These are phyloP conservation scores for Harringtonia lauricola DNA, from an alignment of 2,329 filamentous ascomycete species.

Conservation along the genomic window DNA sequence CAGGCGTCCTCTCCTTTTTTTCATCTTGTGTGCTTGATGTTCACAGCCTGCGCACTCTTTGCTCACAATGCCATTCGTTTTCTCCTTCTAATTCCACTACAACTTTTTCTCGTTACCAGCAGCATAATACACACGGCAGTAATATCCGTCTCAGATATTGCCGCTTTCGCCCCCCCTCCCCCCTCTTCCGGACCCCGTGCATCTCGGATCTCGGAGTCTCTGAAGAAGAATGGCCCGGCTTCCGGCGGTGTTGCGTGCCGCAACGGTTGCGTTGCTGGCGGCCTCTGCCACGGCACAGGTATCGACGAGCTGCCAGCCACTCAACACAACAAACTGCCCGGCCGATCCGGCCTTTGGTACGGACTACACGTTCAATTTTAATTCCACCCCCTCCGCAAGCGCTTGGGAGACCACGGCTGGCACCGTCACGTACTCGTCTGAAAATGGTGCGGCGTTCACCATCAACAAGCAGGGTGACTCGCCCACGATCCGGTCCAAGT, in stretches of 20 bases:
- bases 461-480: conserved; percentile 62
- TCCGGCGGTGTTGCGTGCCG: not conserved
- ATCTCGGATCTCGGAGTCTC: not conserved
- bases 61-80: too few relatives aligned
- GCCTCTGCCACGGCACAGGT: conserved; percentile 54
- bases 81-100: not conserved
- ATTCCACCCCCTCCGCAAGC: conserved; percentile 37
- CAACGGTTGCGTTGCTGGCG: conserved; percentile 27
- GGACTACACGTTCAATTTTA: conserved; percentile 52
- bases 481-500: conserved; percentile 66
- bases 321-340: conserved; percentile 55
- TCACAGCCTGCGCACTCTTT: too few relatives aligned
- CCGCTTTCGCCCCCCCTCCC: too few relatives aligned
- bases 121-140: too few relatives aligned
- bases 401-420: conserved; percentile 63
- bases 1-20: too few relatives aligned
- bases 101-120: too few relatives aligned
- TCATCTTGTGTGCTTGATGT: too few relatives aligned
- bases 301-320: conserved; percentile 65
- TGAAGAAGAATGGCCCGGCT: too few relatives aligned
- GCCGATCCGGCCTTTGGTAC: conserved; percentile 60
- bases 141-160: not conserved
- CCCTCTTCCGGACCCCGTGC: too few relatives aligned
- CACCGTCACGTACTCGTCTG: conserved; percentile 44
- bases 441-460: conserved; percentile 57